Percentiles rank a stretch among this genome's conserved stretches.
Evolutionary conservation across 2,329 filamentous ascomycete species (phyloP).

Genomic region (Chaetomiaceae sp.): DNA sequence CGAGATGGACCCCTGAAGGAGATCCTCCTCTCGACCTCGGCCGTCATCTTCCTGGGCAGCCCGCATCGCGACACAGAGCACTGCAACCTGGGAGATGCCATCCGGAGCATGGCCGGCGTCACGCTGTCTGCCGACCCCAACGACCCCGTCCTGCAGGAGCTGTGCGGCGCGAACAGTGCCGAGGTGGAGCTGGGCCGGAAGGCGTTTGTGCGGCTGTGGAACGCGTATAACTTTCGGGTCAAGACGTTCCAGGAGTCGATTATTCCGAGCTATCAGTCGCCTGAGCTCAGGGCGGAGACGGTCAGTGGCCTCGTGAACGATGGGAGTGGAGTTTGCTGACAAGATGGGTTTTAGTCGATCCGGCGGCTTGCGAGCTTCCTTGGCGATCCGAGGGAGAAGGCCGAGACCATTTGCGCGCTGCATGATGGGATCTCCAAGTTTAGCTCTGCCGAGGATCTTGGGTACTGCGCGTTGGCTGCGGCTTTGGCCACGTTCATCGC

Average conservation of each 20-base stretch:
- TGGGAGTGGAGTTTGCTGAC: not conserved
- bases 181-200: constrained; percentile 25
- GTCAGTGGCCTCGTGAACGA: constrained; percentile 12
- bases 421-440: constrained; percentile 41
- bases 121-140: constrained; percentile 22
- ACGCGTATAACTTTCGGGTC: constrained; percentile 32
- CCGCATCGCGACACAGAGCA: constrained; percentile 30
- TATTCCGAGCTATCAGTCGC: constrained; percentile 14
- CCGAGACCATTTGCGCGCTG: constrained; percentile 34
- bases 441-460: constrained; percentile 25
- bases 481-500: constrained; percentile 22
- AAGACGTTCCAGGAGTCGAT: constrained; percentile 31
- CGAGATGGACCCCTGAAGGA: constrained; percentile 24
- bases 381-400: constrained; percentile 30
- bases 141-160: constrained; percentile 26
- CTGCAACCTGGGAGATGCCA: constrained; percentile 27
- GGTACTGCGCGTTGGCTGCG: constrained; percentile 27
- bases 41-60: constrained; percentile 29
- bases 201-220: constrained; percentile 30
- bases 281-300: constrained; percentile 19
- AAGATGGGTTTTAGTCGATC: constrained; percentile 16
- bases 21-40: constrained; percentile 27
- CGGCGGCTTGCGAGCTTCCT: constrained; percentile 28
- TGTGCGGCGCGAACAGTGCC: constrained; percentile 25
- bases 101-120: constrained; percentile 28